A percentile compares a stretch with the other conserved stretches of the same genome.
Conservation (phyloP, 2,329 filamentous ascomycete species). For the Aspergillus clavatus region DNA sequence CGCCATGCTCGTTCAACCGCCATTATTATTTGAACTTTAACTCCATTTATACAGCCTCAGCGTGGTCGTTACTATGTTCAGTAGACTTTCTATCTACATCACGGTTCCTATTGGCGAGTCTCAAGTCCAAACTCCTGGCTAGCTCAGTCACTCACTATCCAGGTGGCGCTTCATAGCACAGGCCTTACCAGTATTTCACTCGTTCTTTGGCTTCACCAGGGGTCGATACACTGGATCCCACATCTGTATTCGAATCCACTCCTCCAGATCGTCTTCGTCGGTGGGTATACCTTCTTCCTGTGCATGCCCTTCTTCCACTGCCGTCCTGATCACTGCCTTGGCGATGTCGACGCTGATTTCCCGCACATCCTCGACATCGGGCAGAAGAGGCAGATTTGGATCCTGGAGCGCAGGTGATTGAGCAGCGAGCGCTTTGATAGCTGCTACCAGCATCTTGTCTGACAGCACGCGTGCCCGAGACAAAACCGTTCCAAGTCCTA, state of each 20-base stretch:
- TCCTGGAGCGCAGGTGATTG: constrained; percentile 67
- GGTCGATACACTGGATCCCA: constrained; percentile 38
- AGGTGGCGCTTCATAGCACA: no score
- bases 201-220: constrained; percentile 14
- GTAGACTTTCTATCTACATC: no score
- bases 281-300: constrained; percentile 61
- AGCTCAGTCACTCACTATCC: no score
- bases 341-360: constrained; percentile 75
- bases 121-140: no score
- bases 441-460: constrained; percentile 76
- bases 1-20: no score
- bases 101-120: no score
- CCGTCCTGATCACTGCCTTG: constrained; percentile 65
- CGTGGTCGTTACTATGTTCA: no score
- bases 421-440: constrained; percentile 66
- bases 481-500: constrained; percentile 74
- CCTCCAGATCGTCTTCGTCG: constrained; percentile 30
- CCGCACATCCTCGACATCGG: constrained; percentile 69
- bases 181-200: no score
- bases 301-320: constrained; percentile 64
- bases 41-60: no score
- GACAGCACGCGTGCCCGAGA: constrained; percentile 63
- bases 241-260: constrained; percentile 42
- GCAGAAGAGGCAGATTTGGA: constrained; percentile 62
- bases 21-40: no score